Percentiles rank a stretch among this genome's conserved stretches.
These are phyloP conservation scores for Ascocoryne sarcoides DNA, from an alignment of 2,329 filamentous ascomycete species.

Conservation along the genomic window DNA sequence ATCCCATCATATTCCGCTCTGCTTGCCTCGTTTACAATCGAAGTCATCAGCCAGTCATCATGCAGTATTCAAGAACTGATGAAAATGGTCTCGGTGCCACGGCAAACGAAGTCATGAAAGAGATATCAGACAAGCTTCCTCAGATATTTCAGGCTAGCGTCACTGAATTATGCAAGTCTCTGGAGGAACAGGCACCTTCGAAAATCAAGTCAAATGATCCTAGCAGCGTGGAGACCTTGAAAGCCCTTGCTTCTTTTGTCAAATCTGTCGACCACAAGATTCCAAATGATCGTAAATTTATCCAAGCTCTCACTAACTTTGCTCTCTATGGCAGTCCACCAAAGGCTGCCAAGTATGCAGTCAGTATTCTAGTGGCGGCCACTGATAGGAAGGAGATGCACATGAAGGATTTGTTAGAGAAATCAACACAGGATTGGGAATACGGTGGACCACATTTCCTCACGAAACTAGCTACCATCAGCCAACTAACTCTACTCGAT, in stretches of 20 bases:
- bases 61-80: constrained; percentile 78
- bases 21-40: constrained; percentile 86
- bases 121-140: constrained; percentile 83
- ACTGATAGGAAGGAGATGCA: constrained; percentile 74
- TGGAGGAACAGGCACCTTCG: constrained; percentile 72
- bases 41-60: constrained; percentile 84
- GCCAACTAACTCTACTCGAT: constrained; percentile 67
- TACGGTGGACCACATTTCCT: constrained; percentile 70
- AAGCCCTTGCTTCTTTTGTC: constrained; percentile 87
- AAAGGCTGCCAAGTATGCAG: constrained; percentile 83
- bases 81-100: constrained; percentile 67
- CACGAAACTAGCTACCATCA: constrained; percentile 61
- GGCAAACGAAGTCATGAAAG: constrained; percentile 82
- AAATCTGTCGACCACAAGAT: constrained; percentile 74
- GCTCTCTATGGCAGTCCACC: constrained; percentile 74
- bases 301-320: constrained; percentile 72
- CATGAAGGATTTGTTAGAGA: constrained; percentile 72
- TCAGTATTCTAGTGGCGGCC: constrained; percentile 72
- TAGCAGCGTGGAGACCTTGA: constrained; percentile 79
- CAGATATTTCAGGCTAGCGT: constrained; percentile 90
- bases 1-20: constrained; percentile 74
- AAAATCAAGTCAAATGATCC: constrained; percentile 58
- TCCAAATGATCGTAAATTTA: constrained; percentile 70
- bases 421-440: constrained; percentile 63
- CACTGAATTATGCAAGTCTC: constrained; percentile 78